Evolutionary conservation across 495 filamentous ascomycete genomes (phyloP).

Genomic region (Annulohypoxylon maeteangense): DNA sequence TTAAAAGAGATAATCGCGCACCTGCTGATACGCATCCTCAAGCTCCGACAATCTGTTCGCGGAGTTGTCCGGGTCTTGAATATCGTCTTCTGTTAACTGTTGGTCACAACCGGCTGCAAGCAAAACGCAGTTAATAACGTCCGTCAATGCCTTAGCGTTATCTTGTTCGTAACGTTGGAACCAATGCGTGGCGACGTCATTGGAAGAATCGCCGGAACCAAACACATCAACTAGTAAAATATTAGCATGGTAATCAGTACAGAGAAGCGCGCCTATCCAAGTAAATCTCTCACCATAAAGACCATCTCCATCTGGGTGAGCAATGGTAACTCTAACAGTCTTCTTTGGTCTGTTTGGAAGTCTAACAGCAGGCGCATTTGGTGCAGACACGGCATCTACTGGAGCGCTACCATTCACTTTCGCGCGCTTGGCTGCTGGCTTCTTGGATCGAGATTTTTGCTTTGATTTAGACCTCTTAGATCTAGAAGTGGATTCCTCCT

Average conservation of each 20-base stretch:
- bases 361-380: slow-evolving; percentile 57
- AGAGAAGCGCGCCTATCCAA: neutral
- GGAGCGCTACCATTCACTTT: slow-evolving; percentile 73
- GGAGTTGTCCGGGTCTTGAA: slow-evolving; percentile 84
- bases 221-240: slow-evolving; percentile 77
- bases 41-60: slow-evolving; percentile 75
- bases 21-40: slow-evolving; percentile 80
- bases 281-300: slow-evolving; percentile 73
- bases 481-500: slow-evolving; percentile 49
- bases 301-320: slow-evolving; percentile 68
- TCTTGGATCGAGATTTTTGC: slow-evolving; percentile 54
- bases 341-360: slow-evolving; percentile 72
- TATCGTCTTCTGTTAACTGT: slow-evolving; percentile 78
- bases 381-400: slow-evolving; percentile 47
- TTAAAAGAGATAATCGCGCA: slow-evolving; percentile 46
- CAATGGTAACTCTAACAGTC: slow-evolving; percentile 58
- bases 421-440: slow-evolving; percentile 77
- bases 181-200: slow-evolving; percentile 86
- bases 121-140: slow-evolving; percentile 90
- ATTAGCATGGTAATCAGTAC: slow-evolving; percentile 37
- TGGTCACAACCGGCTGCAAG: slow-evolving; percentile 82
- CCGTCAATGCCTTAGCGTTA: slow-evolving; percentile 73
- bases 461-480: slow-evolving; percentile 50
- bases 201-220: slow-evolving; percentile 71
- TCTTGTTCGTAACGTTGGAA: slow-evolving; percentile 75